Evolutionary conservation across 2,329 filamentous ascomycete genomes (phyloP).

Genomic region (Corinectria fuckeliana): DNA sequence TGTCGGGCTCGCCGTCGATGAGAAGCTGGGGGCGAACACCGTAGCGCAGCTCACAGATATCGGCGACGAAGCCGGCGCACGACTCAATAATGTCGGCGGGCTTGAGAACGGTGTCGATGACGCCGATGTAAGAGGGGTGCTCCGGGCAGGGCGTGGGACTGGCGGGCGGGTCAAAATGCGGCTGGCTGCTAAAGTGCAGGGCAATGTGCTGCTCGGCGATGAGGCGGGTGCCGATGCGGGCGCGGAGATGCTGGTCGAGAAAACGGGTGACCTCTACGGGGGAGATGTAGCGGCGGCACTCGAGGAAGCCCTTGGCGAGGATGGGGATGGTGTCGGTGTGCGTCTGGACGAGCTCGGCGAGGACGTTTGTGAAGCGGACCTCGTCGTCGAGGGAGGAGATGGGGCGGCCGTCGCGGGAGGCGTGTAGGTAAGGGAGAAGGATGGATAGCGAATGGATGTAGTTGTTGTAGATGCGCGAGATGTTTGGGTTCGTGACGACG

Average conservation of each 20-base stretch:
- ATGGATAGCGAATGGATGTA: constrained; percentile 94
- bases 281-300: constrained; percentile 89
- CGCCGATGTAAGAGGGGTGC: constrained; percentile 79
- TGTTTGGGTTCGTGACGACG: constrained; percentile 96
- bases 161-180: constrained; percentile 66
- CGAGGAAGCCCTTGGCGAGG: constrained; percentile 88
- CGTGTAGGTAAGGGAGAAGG: constrained; percentile 77
- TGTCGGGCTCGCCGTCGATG: constrained; percentile 84
- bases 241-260: constrained; percentile 90
- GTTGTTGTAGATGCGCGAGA: constrained; percentile 93
- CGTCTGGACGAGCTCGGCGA: constrained; percentile 93
- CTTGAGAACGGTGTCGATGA: constrained; percentile 89
- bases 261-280: constrained; percentile 86
- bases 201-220: constrained; percentile 98
- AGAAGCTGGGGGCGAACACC: constrained; percentile 81
- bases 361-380: constrained; percentile 87
- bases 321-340: constrained; percentile 95
- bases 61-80: constrained; percentile 89
- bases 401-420: constrained; percentile 49
- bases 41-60: constrained; percentile 97
- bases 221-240: constrained; percentile 90
- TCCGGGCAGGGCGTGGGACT: constrained; percentile 59
- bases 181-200: constrained; percentile 75
- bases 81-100: constrained; percentile 82
- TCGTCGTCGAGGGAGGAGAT: constrained; percentile 79